Base-by-base conservation (phyloP, 441 rosid genomes). In the Raphanus hybrid region DNA sequence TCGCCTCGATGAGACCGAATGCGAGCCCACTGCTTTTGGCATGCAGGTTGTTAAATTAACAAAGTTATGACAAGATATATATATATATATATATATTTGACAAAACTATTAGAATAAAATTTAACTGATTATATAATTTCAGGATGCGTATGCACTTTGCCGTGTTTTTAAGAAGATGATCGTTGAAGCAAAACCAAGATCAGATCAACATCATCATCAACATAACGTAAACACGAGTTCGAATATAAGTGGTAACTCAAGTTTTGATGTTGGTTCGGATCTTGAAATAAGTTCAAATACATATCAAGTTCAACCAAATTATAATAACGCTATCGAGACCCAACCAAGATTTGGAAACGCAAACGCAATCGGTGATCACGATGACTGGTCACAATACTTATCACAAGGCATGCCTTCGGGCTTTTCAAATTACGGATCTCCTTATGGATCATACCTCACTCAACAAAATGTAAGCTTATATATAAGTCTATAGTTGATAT, bases 1-100 rank as follows among this genome's bases (percentile, higher is more conserved):
- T 76, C 93, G 95, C 48, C 95, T 93, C 2, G 93, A 93, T 3
- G 97, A 93, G 63, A 74, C 92, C 54, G 98, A 29, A 5, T 29
- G 34, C 34, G 34, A 29, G 34, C 34, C 34, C 1, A 29, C 32
- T 29, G 32, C 32, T 3, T 29, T 29, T 5, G 32, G 32, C 32
- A 29, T 29, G 32, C 32, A 29, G 32, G 20, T 18, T 18, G 20
- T 18, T 18, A 18, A 18, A 18, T 18, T 18, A 18, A 18, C 20
- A 18, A 18, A 18, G 20, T 18, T 18, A 18, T 18, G 20, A 18
- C 20, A 18, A 18, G 20, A 18, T 18, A 18, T 18, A 18, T 18
- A 16, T 16, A 16, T 16, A 16, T 16, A 16, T 16, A 16, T 16
- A 16, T 16, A 16, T 16, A 16, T 16, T 16, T 16, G 20, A 18